These are phyloP conservation scores for Phlyctochytrium arcticum DNA, from an alignment of 192 early-diverging fungal genomes.

Conservation along the genomic window DNA sequence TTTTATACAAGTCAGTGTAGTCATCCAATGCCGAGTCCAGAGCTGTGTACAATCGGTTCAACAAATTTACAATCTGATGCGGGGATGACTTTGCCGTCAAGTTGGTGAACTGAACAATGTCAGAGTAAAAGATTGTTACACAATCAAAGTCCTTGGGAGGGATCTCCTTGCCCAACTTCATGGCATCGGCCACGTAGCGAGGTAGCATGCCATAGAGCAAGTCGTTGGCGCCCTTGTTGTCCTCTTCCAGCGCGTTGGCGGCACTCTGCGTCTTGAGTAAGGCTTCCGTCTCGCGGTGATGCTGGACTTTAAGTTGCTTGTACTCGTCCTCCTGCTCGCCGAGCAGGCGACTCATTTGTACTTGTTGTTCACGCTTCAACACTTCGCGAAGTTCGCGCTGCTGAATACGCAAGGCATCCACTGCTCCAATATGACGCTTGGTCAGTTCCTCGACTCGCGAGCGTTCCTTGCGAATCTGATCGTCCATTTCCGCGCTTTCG, in stretches of 20 bases:
- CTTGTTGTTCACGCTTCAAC: conserved; percentile 12
- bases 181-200: conserved; percentile 41
- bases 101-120: conserved; percentile 46
- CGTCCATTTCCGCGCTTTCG: conserved; percentile 11
- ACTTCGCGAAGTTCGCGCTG: conserved; percentile 24
- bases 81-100: conserved; percentile 33
- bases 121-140: conserved; percentile 34
- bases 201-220: conserved; percentile 44
- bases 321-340: conserved; percentile 28
- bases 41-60: conserved; percentile 42
- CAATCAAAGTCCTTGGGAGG: conserved; percentile 32
- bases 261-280: conserved; percentile 34
- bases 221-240: conserved; percentile 41
- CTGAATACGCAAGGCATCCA: conserved; percentile 19
- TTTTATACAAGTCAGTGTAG: conserved; percentile 42
- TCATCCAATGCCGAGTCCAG: conserved; percentile 42
- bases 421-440: conserved; percentile 10
- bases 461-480: conserved; percentile 2
- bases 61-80: conserved; percentile 37
- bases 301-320: conserved; percentile 35
- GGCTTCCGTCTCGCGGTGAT: conserved; percentile 39
- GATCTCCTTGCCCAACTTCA: conserved; percentile 40
- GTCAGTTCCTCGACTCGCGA: neutral
- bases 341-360: conserved; percentile 1
- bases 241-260: conserved; percentile 35